A percentile compares a stretch with the other conserved stretches of the same genome.
Evolutionary conservation across 257 asterid species (phyloP).

Genomic region (Nicotiana tabacum): DNA sequence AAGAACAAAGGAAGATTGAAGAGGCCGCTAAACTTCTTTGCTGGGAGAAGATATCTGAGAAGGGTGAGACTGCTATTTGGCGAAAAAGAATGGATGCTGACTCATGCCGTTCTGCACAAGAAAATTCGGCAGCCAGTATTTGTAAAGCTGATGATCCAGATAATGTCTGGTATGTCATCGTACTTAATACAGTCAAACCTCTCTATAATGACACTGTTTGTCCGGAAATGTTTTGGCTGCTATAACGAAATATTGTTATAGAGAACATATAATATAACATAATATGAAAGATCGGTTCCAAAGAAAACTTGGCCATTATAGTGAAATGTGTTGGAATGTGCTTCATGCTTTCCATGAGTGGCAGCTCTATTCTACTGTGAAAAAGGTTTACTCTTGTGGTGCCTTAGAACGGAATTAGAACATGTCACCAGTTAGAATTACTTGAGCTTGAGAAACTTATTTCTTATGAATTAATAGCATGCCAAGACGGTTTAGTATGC

Average conservation of each 20-base stretch:
- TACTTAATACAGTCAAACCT: not conserved
- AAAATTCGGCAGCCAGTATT: slow-evolving; percentile 52
- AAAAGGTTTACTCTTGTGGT: not conserved
- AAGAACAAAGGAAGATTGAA: slow-evolving; percentile 88
- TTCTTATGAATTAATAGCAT: not conserved
- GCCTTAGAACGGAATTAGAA: not conserved
- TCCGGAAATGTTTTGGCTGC: too few relatives aligned
- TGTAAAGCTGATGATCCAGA: slow-evolving; percentile 69
- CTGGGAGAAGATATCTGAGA: slow-evolving; percentile 92
- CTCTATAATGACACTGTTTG: too few relatives aligned
- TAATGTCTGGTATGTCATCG: slow-evolving; percentile 64
- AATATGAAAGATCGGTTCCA: too few relatives aligned
- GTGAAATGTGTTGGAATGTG: not conserved
- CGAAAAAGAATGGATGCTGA: slow-evolving; percentile 78
- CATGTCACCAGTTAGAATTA: not conserved
- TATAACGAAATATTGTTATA: too few relatives aligned
- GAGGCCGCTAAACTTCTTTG: slow-evolving; percentile 85
- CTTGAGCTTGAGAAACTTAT: not conserved
- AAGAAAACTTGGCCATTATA: too few relatives aligned
- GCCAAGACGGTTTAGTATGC: not conserved
- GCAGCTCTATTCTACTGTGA: not conserved
- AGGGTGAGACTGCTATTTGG: slow-evolving; percentile 88
- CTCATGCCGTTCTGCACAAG: slow-evolving; percentile 77
- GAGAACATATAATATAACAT: too few relatives aligned
- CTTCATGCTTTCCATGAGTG: not conserved